Evolutionary conservation across 164 flowering plant genomes (phyloP).

Genomic region (Vitis rupestris): DNA sequence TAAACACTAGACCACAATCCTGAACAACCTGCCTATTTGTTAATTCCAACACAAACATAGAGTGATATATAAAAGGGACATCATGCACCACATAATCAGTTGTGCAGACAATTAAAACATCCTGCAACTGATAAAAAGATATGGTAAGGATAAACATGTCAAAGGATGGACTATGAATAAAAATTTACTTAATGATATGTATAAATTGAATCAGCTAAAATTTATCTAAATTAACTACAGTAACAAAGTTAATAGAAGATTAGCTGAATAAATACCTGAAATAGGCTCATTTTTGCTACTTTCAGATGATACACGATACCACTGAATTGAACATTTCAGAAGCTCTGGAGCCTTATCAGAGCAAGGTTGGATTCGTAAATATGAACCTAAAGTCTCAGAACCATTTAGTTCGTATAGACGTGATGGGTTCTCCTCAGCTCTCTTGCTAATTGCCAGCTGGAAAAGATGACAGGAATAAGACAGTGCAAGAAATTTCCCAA

Average conservation of each 20-base stretch:
- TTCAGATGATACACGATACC: slow-evolving; percentile 56
- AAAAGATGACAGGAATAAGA: background rate
- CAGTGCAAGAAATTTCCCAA: background rate
- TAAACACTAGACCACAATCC: too few relatives aligned
- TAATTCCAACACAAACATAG: too few relatives aligned
- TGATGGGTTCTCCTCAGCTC: slow-evolving; percentile 33
- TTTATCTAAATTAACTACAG: background rate
- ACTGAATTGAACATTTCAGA: slow-evolving; percentile 57
- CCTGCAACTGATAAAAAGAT: background rate
- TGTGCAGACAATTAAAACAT: background rate
- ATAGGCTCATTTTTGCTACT: slow-evolving; percentile 47
- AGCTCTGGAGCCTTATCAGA: slow-evolving; percentile 43
- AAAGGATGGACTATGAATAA: background rate
- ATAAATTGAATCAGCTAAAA: background rate
- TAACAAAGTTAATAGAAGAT: background rate
- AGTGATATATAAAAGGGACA: too few relatives aligned
- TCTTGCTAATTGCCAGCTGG: slow-evolving; percentile 58
- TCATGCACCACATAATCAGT: background rate
- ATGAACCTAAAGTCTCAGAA: slow-evolving; percentile 52
- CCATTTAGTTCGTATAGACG: slow-evolving; percentile 47
- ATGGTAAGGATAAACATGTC: background rate
- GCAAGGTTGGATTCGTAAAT: slow-evolving; percentile 35
- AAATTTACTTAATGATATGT: background rate
- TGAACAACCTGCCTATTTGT: too few relatives aligned
- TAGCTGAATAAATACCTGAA: slow-evolving; percentile 40